Base-by-base conservation (phyloP, 148 eudicot genomes). In the Polygonum maritimum region DNA sequence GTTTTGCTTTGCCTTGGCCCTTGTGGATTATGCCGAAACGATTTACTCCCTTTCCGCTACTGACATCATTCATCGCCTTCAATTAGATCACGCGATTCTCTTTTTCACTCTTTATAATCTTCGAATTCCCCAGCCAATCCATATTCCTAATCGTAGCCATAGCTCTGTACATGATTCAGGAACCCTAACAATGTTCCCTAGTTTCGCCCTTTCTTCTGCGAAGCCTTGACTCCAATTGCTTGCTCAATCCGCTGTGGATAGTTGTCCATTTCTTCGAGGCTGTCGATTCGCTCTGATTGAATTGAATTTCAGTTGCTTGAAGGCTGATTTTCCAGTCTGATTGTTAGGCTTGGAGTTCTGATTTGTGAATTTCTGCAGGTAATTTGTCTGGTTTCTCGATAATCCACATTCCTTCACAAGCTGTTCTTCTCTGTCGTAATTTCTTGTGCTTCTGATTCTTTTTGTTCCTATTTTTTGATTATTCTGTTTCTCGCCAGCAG, bases 81-180 rank as follows among this genome's bases (percentile, higher is more conserved):
- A 67, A 60, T 67, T 67, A 36, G 71, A 67, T 67, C 71, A 67
- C 71, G 71, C 71, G 71, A 67, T 67, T 38, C 71, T 38, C 45
- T 36, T 41, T 33, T 26, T 67, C 41, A 35, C 19, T 67, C 69
- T 63, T 3, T 62, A 36, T 65, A 5, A 35, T 36, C 71, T 67
- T 67, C 71, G 16, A 36, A 13, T 35, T 16, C 45, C 45, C 71
- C 71, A 67, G 3, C 14, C 44, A 44, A 67, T 36, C 21, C 71
- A 36, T 67, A 44, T 14, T 67, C 71, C 7, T 67, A 35, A 38
- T 36, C 45, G 21, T 36, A 67, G 15, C 45, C 1, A 60, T 67
- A 35, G 16, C 8, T 67, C 8, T 67, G 45, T 67, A 14, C 71
- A 16, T n/a, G 71, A 67, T 67, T 33, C 31, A 13, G 71, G 44